These are phyloP conservation scores for Phytophthora citricola DNA, from an alignment of 352 stramenopile genomes.

Conservation along the genomic window DNA sequence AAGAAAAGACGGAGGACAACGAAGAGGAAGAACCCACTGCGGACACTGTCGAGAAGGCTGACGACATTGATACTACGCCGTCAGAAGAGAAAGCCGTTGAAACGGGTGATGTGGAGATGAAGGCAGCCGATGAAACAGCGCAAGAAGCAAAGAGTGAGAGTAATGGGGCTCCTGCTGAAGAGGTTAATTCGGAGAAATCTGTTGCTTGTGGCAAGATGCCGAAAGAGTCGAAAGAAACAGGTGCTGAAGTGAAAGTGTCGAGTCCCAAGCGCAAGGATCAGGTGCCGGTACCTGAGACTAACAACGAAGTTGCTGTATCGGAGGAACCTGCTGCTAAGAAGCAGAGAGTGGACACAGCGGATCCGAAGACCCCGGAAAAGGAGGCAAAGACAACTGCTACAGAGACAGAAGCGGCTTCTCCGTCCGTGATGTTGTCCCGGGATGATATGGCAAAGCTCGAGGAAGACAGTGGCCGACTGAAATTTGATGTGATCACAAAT, in stretches of 20 bases:
- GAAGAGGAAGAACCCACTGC: slow-evolving; percentile 5
- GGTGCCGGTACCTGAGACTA: slow-evolving; percentile 3
- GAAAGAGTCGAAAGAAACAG: slow-evolving; percentile 1
- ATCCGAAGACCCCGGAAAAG: slow-evolving; percentile 13
- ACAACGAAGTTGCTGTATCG: slow-evolving; percentile 8
- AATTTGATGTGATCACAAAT: slow-evolving; percentile 92
- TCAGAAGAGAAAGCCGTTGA: neutral
- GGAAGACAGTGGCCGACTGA: slow-evolving; percentile 78
- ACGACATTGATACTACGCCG: neutral
- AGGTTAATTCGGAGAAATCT: neutral
- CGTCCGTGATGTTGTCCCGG: slow-evolving; percentile 74
- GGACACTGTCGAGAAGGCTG: neutral
- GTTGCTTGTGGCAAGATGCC: neutral
- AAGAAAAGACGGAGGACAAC: slow-evolving; percentile 4
- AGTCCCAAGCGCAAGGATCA: slow-evolving; percentile 38
- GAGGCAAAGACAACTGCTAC: neutral
- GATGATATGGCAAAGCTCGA: slow-evolving; percentile 92
- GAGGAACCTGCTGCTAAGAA: slow-evolving; percentile 40
- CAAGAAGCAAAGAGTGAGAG: slow-evolving; percentile 15
- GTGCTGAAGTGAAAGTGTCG: slow-evolving; percentile 8
- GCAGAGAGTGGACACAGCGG: slow-evolving; percentile 40
- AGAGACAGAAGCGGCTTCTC: slow-evolving; percentile 14
- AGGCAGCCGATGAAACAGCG: neutral
- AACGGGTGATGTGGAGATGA: slow-evolving; percentile 20
- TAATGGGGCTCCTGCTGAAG: neutral